Evolutionary conservation across 441 rosid species (phyloP).

Genomic region (Adansonia madagascariensis): DNA sequence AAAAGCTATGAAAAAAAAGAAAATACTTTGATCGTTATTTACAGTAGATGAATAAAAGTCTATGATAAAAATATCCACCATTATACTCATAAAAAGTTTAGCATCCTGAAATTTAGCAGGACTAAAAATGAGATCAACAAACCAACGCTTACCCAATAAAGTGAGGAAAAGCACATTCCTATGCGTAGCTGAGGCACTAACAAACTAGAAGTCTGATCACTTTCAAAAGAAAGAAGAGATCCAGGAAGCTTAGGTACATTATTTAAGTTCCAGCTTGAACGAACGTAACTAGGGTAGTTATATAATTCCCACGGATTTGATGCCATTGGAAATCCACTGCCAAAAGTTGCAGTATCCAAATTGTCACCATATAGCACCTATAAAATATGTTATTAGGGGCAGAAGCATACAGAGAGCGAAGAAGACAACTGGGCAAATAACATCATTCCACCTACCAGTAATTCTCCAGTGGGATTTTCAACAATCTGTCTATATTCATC

Average conservation of each 20-base stretch:
- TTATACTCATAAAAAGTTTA: neutral
- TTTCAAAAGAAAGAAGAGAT: slow-evolving; percentile 26
- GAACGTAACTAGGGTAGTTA: slow-evolving; percentile 39
- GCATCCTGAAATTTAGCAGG: slow-evolving; percentile 4
- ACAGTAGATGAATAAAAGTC: neutral
- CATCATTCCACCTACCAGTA: slow-evolving; percentile 51
- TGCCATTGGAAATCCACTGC: slow-evolving; percentile 66
- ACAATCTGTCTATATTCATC: slow-evolving; percentile 60
- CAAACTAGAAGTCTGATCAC: slow-evolving; percentile 33
- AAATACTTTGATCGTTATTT: slow-evolving; percentile 7
- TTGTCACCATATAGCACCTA: slow-evolving; percentile 63
- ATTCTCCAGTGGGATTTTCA: slow-evolving; percentile 55
- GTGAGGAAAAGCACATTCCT: slow-evolving; percentile 67
- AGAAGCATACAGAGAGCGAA: slow-evolving; percentile 12
- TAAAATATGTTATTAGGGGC: slow-evolving; percentile 22
- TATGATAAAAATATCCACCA: neutral
- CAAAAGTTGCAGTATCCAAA: slow-evolving; percentile 52
- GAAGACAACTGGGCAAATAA: slow-evolving; percentile 17
- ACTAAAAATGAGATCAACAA: slow-evolving; percentile 4
- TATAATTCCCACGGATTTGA: slow-evolving; percentile 28
- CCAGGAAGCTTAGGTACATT: slow-evolving; percentile 30
- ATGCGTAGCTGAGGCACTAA: slow-evolving; percentile 57
- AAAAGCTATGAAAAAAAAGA: neutral
- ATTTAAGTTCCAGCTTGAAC: slow-evolving; percentile 79
- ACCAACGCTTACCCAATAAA: slow-evolving; percentile 60